A percentile compares a stretch with the other conserved stretches of the same genome.
Conservation (phyloP, 176 grass and related monocot genomes). For the Chloris gayana region DNA sequence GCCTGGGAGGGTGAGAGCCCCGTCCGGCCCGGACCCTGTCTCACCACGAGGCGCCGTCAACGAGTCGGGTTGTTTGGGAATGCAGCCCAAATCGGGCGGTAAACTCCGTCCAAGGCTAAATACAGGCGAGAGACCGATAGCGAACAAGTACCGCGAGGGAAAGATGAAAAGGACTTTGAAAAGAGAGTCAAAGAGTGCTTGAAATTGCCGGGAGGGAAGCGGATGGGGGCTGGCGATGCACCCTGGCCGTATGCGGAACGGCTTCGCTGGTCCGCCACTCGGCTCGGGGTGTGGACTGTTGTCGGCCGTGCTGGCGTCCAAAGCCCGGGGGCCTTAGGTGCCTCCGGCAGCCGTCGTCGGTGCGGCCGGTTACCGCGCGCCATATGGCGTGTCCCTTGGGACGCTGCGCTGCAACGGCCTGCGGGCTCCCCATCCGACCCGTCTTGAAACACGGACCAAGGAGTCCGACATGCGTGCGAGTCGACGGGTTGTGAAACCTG, state of each 20-base stretch:
- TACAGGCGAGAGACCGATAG: slow-evolving; percentile 67
- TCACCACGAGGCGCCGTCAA: slow-evolving; percentile 63
- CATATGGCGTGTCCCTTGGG: slow-evolving; percentile 1
- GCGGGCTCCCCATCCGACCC: slow-evolving; percentile 57
- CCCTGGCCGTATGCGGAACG: slow-evolving; percentile 32
- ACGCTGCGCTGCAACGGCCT: background rate
- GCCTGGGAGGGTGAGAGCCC: slow-evolving; percentile 73
- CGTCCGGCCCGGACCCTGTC: slow-evolving; percentile 55
- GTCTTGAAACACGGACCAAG: slow-evolving; percentile 85
- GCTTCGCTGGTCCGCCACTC: background rate
- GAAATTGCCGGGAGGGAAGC: slow-evolving; percentile 86
- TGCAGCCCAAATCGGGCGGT: slow-evolving; percentile 57
- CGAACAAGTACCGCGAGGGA: slow-evolving; percentile 74
- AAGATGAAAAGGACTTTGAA: slow-evolving; percentile 91
- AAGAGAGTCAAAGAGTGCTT: slow-evolving; percentile 91
- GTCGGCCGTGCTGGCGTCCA: background rate
- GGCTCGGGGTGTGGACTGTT: background rate
- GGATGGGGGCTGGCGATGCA: slow-evolving; percentile 72
- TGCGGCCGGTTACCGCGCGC: background rate
- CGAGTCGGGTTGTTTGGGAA: slow-evolving; percentile 65
- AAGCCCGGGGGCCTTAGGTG: background rate
- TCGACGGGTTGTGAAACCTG: background rate
- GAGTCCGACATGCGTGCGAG: slow-evolving; percentile 42
- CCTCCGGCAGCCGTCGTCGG: background rate
- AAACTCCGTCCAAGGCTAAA: slow-evolving; percentile 68